A percentile compares a stretch with the other conserved stretches of the same genome.
phyloP scores from a whole-genome alignment of 257 asterid genomes.

The Nemophila menziesii region DNA sequence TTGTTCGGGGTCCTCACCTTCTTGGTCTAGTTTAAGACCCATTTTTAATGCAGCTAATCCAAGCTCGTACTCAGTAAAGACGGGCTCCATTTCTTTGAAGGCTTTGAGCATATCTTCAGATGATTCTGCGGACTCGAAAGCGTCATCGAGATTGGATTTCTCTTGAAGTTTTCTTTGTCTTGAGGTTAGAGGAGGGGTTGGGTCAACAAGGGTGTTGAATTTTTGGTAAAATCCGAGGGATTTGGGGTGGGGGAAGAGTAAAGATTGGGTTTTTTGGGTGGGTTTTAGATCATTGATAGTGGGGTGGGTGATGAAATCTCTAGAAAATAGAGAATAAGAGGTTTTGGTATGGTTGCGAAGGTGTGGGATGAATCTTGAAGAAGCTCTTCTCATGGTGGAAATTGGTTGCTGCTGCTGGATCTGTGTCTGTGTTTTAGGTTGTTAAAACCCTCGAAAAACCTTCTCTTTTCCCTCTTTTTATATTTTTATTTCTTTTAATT shows the following conservation, averaged over 20 bases:
- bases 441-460: conserved; percentile 27
- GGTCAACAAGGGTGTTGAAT: conserved; percentile 37
- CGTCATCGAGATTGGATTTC: conserved; percentile 62
- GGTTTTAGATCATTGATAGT: conserved; percentile 14
- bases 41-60: conserved; percentile 72
- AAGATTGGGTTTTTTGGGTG: conserved; percentile 21
- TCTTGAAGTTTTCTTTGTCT: conserved; percentile 60
- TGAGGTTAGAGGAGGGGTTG: conserved; percentile 36
- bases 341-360: conserved; percentile 27
- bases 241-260: conserved; percentile 21
- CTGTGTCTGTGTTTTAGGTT: neutral
- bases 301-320: conserved; percentile 14
- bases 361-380: conserved; percentile 28
- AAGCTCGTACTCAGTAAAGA: conserved; percentile 58
- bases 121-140: conserved; percentile 71
- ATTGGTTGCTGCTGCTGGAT: conserved; percentile 2
- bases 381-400: conserved; percentile 57
- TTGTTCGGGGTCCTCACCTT: conserved; percentile 66
- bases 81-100: conserved; percentile 53
- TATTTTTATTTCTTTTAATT: neutral
- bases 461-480: neutral
- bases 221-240: conserved; percentile 16
- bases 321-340: conserved; percentile 20
- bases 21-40: conserved; percentile 76
- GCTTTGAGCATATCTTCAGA: conserved; percentile 65